Base-by-base conservation (phyloP, 768 basidiomycete species). In the Chalciporus piperatus region DNA sequence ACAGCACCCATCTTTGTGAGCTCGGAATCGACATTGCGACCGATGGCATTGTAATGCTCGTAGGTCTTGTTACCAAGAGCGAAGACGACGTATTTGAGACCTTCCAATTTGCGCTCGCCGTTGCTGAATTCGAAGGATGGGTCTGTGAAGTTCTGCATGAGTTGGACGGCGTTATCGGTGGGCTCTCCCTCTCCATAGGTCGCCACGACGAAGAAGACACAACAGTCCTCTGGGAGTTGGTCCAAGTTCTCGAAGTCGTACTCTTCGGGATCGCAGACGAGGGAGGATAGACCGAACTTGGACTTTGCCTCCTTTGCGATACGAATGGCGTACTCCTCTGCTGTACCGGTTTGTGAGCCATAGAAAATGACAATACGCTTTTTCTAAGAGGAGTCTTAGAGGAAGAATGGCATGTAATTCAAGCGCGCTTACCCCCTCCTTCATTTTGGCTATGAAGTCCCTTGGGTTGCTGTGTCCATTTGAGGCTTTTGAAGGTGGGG, bases 111-210 rank as follows among this genome's bases (percentile, higher is more conserved):
- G 68, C 80, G 88, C 55, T 79, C 78, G 40, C 91, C 91, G 35
- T 84, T 84, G 70, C 81, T 84, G 71, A 97, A 98, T 64, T 87
- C 87, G 68, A 94, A 94, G 12, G 84, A 83, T 5, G 87, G 80
- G 63, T 98, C 94, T 56, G 86, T 78, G 53, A 98, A 65, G 72
- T 92, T 94, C 69, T 96, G 92, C 84, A 93, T 87, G 59, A 99
- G 84, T 58, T 88, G 84, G 13, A 97, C 90, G 6, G 96, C 93
- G 67, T 98, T 99, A 69, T 99, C 96, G 11, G 96, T 98, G 28
- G 96, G 96, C 70, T 99, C 96, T 51, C 96, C 96, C 75, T 99
- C 96, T 57, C 96, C 96, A 62, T 99, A 99, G 12, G 96, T 98
- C 11, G 96, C 96, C 84, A 98, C 81, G 62, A 95, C 92, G 67